These are phyloP conservation scores for Pseudonitzschia multiseries DNA, from an alignment of 108 stramenopile genomes.

Conservation along the genomic window DNA sequence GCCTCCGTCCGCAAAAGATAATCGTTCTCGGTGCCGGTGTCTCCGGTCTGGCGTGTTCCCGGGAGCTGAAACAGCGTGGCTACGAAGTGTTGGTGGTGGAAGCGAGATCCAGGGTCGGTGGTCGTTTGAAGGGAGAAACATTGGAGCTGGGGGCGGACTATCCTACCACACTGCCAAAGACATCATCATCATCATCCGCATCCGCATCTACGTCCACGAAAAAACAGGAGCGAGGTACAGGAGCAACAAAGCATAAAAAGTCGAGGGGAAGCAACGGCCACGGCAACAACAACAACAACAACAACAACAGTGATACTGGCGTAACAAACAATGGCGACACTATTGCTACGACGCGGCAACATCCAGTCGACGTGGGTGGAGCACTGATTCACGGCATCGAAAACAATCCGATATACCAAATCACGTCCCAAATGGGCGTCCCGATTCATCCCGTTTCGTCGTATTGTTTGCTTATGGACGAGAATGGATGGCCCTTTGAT, in stretches of 20 bases:
- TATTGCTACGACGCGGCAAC: slow-evolving; percentile 23
- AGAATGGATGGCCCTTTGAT: slow-evolving; percentile 66
- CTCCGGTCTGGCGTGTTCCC: slow-evolving; percentile 72
- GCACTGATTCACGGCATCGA: slow-evolving; percentile 91
- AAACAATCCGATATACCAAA: slow-evolving; percentile 62
- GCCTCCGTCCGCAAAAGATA: slow-evolving; percentile 52
- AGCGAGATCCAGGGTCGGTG: slow-evolving; percentile 65
- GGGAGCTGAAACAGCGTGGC: slow-evolving; percentile 67
- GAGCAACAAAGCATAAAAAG: slow-evolving; percentile 11
- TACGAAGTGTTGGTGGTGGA: slow-evolving; percentile 80
- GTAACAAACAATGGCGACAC: background rate
- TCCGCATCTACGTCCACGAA: too few species aligned
- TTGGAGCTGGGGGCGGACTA: slow-evolving; percentile 25
- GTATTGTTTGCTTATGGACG: slow-evolving; percentile 51
- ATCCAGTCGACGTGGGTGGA: slow-evolving; percentile 73
- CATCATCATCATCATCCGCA: too few species aligned
- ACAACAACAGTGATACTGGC: too few species aligned
- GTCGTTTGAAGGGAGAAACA: slow-evolving; percentile 52
- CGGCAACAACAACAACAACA: background rate
- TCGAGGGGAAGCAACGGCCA: background rate
- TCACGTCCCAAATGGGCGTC: slow-evolving; percentile 55
- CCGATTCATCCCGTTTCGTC: slow-evolving; percentile 24
- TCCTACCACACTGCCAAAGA: background rate
- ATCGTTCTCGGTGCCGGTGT: slow-evolving; percentile 78
- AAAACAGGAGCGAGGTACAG: slow-evolving; percentile 1